phyloP scores from a whole-genome alignment of 257 asterid genomes.

The Jacaranda mimosifolia region DNA sequence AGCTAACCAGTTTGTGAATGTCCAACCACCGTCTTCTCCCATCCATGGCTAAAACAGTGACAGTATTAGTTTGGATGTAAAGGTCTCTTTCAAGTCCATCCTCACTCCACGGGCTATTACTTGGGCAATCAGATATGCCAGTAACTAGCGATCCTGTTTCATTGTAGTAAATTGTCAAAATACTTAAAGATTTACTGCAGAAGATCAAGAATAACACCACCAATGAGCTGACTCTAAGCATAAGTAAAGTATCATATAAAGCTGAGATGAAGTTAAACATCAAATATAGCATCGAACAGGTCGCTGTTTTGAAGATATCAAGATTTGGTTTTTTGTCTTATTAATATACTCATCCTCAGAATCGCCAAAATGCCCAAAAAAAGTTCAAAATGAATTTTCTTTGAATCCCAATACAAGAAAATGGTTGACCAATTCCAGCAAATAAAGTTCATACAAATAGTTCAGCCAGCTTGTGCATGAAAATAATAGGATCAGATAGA shows the following conservation, averaged over 20 bases:
- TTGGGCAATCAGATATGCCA: conserved; percentile 67
- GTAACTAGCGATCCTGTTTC: conserved; percentile 58
- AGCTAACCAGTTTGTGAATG: conserved; percentile 88
- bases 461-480: conserved; percentile 28
- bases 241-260: conserved; percentile 20
- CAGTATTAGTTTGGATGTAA: conserved; percentile 74
- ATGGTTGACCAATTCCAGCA: conserved; percentile 4
- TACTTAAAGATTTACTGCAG: conserved; percentile 22
- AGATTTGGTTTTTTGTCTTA: neutral
- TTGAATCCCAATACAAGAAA: neutral
- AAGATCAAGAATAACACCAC: conserved; percentile 27
- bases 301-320: conserved; percentile 6
- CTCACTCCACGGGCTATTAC: conserved; percentile 70
- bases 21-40: conserved; percentile 99
- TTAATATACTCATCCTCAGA: conserved; percentile 16
- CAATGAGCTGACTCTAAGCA: conserved; percentile 27
- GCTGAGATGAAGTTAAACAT: conserved; percentile 22
- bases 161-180: conserved; percentile 34
- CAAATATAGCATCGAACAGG: conserved; percentile 12
- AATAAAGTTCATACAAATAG: conserved; percentile 13
- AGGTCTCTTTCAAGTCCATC: conserved; percentile 94
- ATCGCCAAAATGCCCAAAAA: conserved; percentile 12
- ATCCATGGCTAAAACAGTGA: conserved; percentile 95
- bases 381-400: neutral
- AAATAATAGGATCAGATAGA: conserved; percentile 32